A percentile compares a stretch with the other conserved stretches of the same genome.
Evolutionary conservation across 1,284 basidiomycete genomes (phyloP).

Genomic region (Malassezia yamatoensis): DNA sequence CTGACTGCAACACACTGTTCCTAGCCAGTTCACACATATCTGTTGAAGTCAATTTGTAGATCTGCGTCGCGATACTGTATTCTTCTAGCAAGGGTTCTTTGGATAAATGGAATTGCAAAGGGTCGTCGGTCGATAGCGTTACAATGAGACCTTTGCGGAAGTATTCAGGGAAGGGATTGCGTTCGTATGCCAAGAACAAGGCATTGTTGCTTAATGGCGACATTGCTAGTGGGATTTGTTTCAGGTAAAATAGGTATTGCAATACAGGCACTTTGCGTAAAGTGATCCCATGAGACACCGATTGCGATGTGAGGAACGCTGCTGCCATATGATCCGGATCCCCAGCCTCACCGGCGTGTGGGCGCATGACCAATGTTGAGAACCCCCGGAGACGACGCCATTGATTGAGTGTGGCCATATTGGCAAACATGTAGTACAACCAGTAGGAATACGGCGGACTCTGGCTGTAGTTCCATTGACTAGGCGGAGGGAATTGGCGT

Average conservation of each 20-base stretch:
- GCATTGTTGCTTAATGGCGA: constrained; percentile 96
- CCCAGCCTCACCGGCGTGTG: constrained; percentile 94
- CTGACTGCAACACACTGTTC: constrained; percentile 90
- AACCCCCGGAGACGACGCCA: constrained; percentile 80
- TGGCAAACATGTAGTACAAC: constrained; percentile 94
- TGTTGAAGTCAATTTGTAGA: constrained; percentile 45
- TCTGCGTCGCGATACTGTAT: constrained; percentile 81
- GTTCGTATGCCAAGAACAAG: constrained; percentile 88
- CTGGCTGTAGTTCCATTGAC: constrained; percentile 76
- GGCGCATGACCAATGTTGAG: constrained; percentile 88
- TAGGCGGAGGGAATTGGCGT: constrained; percentile 89
- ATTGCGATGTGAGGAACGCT: constrained; percentile 89
- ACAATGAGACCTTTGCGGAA: constrained; percentile 95
- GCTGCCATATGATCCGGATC: constrained; percentile 95
- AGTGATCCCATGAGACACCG: constrained; percentile 95
- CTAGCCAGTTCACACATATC: constrained; percentile 77
- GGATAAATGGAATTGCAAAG: constrained; percentile 51
- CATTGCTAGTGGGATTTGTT: constrained; percentile 64
- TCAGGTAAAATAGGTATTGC: constrained; percentile 62
- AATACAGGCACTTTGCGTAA: constrained; percentile 88
- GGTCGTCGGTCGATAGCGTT: constrained; percentile 90
- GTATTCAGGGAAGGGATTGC: constrained; percentile 93
- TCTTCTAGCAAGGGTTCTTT: constrained; percentile 85
- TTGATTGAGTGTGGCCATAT: constrained; percentile 84
- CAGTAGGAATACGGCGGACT: constrained; percentile 89